These are phyloP conservation scores for Lipomyces spencermartinsiae DNA, from an alignment of 805 yeast genomes.

Conservation along the genomic window DNA sequence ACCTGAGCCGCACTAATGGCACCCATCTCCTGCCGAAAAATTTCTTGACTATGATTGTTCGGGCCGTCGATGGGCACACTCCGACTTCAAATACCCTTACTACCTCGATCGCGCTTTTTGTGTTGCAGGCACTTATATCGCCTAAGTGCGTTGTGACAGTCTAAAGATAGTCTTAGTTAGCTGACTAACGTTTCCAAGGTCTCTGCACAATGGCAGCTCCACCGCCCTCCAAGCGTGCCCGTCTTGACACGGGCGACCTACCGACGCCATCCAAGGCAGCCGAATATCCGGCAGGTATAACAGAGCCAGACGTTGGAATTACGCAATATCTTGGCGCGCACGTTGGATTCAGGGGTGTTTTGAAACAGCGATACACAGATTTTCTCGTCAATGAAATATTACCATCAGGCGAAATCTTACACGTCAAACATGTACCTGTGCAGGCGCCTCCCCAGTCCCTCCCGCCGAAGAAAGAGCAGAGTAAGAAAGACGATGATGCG, in stretches of 20 bases:
- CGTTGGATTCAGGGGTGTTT: slow-evolving; percentile 74
- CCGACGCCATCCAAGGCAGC: not conserved
- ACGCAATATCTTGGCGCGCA: slow-evolving; percentile 65
- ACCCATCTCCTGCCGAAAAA: not conserved
- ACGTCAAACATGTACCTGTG: slow-evolving; percentile 75
- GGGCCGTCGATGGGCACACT: not conserved
- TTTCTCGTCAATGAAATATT: slow-evolving; percentile 91
- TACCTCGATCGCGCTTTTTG: not conserved
- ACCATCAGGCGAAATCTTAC: slow-evolving; percentile 70
- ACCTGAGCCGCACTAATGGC: not conserved
- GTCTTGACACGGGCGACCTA: not conserved
- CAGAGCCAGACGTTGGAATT: slow-evolving; percentile 86
- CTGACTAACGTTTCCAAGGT: not conserved
- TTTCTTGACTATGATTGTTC: not conserved
- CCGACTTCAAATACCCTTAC: not conserved
- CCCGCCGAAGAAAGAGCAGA: slow-evolving; percentile 54
- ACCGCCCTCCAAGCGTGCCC: slow-evolving; percentile 6
- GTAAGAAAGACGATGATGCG: slow-evolving; percentile 34
- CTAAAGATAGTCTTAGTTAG: not conserved
- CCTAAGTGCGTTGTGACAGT: not conserved
- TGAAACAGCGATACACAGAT: slow-evolving; percentile 85
- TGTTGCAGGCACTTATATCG: not conserved
- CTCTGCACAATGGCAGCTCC: not conserved
- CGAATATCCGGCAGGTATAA: not conserved
- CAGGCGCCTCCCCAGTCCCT: slow-evolving; percentile 51